Base-by-base conservation (phyloP, 2,329 filamentous ascomycete genomes). In the Phialocephala subalpina region DNA sequence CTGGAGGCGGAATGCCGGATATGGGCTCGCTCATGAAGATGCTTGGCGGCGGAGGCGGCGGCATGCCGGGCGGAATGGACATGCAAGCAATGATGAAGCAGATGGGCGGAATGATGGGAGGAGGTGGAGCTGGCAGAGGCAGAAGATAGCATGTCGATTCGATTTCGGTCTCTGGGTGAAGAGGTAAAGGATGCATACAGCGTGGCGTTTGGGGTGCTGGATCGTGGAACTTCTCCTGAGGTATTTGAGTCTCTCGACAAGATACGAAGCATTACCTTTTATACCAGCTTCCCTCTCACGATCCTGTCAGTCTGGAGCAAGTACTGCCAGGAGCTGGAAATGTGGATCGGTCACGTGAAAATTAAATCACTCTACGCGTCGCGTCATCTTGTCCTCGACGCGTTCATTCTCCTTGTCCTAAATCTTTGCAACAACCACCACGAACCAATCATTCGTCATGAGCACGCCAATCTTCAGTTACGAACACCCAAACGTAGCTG, bases 21-120 rank as follows among this genome's bases (percentile, higher is more conserved):
- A 91, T 97, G 86, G 88, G 88, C 36, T 90, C 90, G 64, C 86
- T 98, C 81, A 95, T 97, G 87, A 95, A 96, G 84, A 97, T 97
- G 92, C 86, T 97, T 72, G 91, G 91, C 3, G 89, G 89, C 20
- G 90, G 89, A 27, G 87, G 83, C 47, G 87, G 82, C 11, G 77
- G 76, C 45, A 73, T 74, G 72, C 73, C 73, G 1, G 90, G 87
- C 0, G 87, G 91, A 66, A 87, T 90, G 80, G 90, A 91, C 69
- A 91, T 96, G 88, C 88, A 90, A 77, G 90, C 91, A 72, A 93
- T 96, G 92, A 85, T 92, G 91, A 82, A 85, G 78, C 87, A 89
- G 75, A 89, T 90, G 86, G 86, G 79, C 42, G 76, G 78, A 22
- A 68, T 73, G 81, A 82, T 73, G 80, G 80, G 66, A n/a, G 75